Evolutionary conservation across 1,284 basidiomycete species (phyloP), one percentile per base, ranked within the genome.

Genomic region (Blastosporella zonata): DNA sequence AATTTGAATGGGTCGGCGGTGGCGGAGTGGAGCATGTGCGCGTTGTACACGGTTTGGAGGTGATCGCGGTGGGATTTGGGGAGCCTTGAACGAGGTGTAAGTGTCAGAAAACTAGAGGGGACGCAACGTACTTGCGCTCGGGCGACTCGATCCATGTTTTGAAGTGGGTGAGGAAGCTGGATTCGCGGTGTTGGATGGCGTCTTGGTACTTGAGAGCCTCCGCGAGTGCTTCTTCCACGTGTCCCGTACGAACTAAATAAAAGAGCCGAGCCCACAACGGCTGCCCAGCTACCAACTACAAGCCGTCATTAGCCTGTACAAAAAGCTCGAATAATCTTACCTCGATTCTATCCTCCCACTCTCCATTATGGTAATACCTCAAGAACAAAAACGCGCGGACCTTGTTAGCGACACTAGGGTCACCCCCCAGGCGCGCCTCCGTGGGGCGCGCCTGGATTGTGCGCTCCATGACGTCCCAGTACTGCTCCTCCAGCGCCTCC

Each of bases 241-340:
- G 84, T 0, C 96, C 97, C 1, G 88, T 88, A 22, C 96, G 84
- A 6, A 99, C 75, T 7, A 99, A 79, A 68, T 90, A 93, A 70
- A 92, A 99, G 34, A 97, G 67, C 51, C 90, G 84, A 10, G 95
- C 95, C 94, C 94, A 99, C 12, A 98, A 62, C 5, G 94, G 93
- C 58, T 88, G 85, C 12, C 90, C 87, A 44, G 84, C 83, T 20
- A 95, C 82, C 45, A 92, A 73, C 87, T 93, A 20, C 38, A 47
- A 50, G 23, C 22, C 5, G 42, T 38, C 22, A 23, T 28, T 9
- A 56, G 44, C 29, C 43, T 20, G 20, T 38, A 44, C 15, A 17
- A 12, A 39, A 9, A 23, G 18, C 7, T 13, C 29, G 34, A 46
- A 27, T 9, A 7, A 2, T 62, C 77, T 22, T 27, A 90, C 89